Conservation (phyloP, 441 rosid genomes). For the Adansonia rubrostipa region DNA sequence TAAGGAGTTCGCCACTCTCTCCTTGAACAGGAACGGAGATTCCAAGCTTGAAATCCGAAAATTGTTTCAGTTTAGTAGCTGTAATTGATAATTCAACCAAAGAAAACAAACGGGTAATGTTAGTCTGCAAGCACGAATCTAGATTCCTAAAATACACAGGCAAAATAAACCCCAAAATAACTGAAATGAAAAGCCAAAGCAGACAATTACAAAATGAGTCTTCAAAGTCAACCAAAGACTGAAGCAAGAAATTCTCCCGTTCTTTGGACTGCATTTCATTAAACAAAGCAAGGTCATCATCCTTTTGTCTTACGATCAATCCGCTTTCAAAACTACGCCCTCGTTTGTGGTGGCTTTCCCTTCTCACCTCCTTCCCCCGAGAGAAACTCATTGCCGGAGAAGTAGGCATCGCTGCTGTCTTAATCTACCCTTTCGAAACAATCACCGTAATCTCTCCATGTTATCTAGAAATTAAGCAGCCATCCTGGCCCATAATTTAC, state of each 20-base stretch:
- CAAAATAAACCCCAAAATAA: conserved; percentile 19
- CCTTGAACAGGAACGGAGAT: conserved; percentile 47
- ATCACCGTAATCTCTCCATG: conserved; percentile 32
- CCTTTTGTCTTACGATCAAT: conserved; percentile 65
- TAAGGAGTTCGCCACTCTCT: conserved; percentile 83
- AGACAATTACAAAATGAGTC: conserved; percentile 81
- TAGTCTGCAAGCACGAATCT: conserved; percentile 25
- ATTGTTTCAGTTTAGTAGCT: conserved; percentile 84
- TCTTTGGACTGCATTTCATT: conserved; percentile 89
- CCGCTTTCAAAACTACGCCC: conserved; percentile 84
- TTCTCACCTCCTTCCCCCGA: conserved; percentile 70
- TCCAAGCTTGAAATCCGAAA: conserved; percentile 78
- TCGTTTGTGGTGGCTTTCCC: conserved; percentile 64
- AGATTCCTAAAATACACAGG: conserved; percentile 8
- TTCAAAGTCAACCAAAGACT: conserved; percentile 76
- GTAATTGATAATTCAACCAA: conserved; percentile 35
- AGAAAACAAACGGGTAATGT: conserved; percentile 29
- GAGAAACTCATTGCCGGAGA: conserved; percentile 84
- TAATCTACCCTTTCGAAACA: conserved; percentile 32
- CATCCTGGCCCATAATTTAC: conserved; percentile 31
- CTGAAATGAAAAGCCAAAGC: conserved; percentile 22
- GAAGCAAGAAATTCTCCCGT: conserved; percentile 81
- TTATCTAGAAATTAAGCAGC: conserved; percentile 14
- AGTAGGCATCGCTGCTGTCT: conserved; percentile 71
- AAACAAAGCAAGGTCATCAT: conserved; percentile 91